A percentile compares a stretch with the other conserved stretches of the same genome.
phyloP scores from a whole-genome alignment of 1,139 yeast species.

The Waltiozyma sp. region DNA sequence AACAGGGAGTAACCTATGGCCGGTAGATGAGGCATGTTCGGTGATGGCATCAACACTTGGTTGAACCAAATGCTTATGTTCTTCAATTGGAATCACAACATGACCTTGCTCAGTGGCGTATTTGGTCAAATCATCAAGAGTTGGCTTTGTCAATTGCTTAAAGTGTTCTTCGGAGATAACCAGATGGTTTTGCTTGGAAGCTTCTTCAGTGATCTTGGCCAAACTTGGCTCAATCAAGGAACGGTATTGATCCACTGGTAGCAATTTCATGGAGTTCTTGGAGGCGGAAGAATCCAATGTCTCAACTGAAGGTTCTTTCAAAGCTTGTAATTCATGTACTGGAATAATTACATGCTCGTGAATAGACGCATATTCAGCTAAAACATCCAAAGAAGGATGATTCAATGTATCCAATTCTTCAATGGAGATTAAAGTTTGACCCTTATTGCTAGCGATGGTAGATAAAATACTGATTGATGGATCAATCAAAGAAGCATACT shows the following conservation, averaged over 20 bases:
- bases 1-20: slow-evolving; percentile 5
- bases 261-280: neutral
- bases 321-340: neutral
- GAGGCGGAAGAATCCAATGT: neutral
- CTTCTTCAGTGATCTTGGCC: slow-evolving; percentile 17
- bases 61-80: neutral
- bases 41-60: neutral
- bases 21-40: slow-evolving; percentile 11
- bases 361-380: neutral
- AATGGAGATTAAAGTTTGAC: neutral
- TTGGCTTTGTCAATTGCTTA: slow-evolving; percentile 20
- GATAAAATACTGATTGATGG: neutral
- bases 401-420: neutral
- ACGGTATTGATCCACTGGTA: neutral
- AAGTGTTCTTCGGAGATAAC: slow-evolving; percentile 18
- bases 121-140: slow-evolving; percentile 18
- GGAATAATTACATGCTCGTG: neutral
- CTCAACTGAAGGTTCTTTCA: neutral
- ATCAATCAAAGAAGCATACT: neutral
- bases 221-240: slow-evolving; percentile 3
- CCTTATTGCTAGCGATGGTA: neutral
- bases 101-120: slow-evolving; percentile 16
- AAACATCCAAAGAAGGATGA: neutral
- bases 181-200: slow-evolving; percentile 19
- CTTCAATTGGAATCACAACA: slow-evolving; percentile 19